Conservation (phyloP, 768 basidiomycete genomes). For the Pleurotus cornucopiae region DNA sequence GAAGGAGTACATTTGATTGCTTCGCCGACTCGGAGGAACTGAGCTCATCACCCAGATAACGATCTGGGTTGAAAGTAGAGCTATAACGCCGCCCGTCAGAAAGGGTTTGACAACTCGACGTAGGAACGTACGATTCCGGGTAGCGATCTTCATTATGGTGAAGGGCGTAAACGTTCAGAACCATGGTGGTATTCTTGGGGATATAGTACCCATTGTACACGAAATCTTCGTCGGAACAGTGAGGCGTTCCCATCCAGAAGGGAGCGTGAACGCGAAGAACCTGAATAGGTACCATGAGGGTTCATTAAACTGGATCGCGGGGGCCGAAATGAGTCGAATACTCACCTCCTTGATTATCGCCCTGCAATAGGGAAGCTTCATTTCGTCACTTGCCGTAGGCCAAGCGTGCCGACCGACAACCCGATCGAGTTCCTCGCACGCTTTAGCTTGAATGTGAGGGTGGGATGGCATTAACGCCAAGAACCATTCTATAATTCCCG, state of each 20-base stretch:
- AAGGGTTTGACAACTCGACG: slow-evolving; percentile 9
- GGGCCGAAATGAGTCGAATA: not conserved
- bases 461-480: slow-evolving; percentile 15
- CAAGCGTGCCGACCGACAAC: slow-evolving; percentile 18
- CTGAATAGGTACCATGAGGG: not conserved
- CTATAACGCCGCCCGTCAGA: slow-evolving; percentile 4
- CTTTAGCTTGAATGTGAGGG: slow-evolving; percentile 13
- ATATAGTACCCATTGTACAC: slow-evolving; percentile 19
- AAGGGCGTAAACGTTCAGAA: slow-evolving; percentile 19
- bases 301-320: not conserved
- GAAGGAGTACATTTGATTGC: slow-evolving; percentile 20
- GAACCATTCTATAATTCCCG: slow-evolving; percentile 21
- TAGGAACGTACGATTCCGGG: slow-evolving; percentile 18
- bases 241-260: slow-evolving; percentile 16
- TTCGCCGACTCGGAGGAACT: slow-evolving; percentile 27
- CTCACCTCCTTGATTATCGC: slow-evolving; percentile 21
- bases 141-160: slow-evolving; percentile 20
- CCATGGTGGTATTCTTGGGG: slow-evolving; percentile 17
- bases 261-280: slow-evolving; percentile 12
- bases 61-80: slow-evolving; percentile 26
- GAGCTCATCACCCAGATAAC: slow-evolving; percentile 25
- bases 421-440: slow-evolving; percentile 15
- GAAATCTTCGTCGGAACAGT: slow-evolving; percentile 17
- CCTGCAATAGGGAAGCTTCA: slow-evolving; percentile 20
- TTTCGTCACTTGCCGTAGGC: slow-evolving; percentile 18